Base-by-base conservation (phyloP, 164 flowering plant genomes). In the Tetrastigma voinierianum region DNA sequence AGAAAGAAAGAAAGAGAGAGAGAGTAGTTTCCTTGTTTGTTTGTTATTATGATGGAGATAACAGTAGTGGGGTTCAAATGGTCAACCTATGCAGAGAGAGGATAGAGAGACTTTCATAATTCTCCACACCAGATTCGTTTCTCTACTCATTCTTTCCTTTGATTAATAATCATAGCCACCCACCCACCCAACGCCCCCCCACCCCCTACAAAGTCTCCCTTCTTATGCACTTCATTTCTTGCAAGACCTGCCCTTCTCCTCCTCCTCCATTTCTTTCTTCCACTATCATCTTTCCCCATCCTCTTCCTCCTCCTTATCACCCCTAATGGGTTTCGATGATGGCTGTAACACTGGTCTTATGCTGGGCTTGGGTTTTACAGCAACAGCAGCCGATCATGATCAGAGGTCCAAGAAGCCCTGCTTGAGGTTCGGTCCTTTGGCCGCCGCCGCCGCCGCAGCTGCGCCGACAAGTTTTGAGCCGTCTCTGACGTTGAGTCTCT, bases 21-120 rank as follows among this genome's bases (percentile, higher is more conserved):
- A 59, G 71, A n/a, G 52, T 67, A 49, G 56, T 68, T 57, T 15
- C 54, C 47, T 67, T 4, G 17, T 62, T 60, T 52, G 25, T 65
- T 76, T 48, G 18, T 51, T 57, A n/a, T 32, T 20, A 57, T 55
- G 46, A 48, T 52, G 72, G 64, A 32, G 65, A 44, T 15, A 58
- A 59, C n/a, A 58, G 66, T 64, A 48, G 72, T 54, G 67, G 69
- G 62, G 64, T 46, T 76, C 75, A 59, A 74, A 67, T 82, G 86
- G 88, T 87, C 90, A 86, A 84, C 83, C 87, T 80, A 70, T 74
- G 83, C 53, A 71, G 66, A 47, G 66, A 69, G 75, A 74, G 67
- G 61, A 59, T 51, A 43, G 51, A 49, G 60, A 57, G 49, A 59
- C 59, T 65, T 74, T 75, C 75, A 74, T 71, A 75, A 73, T 79